Evolutionary conservation across 495 filamentous ascomycete species (phyloP).

Genomic region (Lophiostoma macrostomum): DNA sequence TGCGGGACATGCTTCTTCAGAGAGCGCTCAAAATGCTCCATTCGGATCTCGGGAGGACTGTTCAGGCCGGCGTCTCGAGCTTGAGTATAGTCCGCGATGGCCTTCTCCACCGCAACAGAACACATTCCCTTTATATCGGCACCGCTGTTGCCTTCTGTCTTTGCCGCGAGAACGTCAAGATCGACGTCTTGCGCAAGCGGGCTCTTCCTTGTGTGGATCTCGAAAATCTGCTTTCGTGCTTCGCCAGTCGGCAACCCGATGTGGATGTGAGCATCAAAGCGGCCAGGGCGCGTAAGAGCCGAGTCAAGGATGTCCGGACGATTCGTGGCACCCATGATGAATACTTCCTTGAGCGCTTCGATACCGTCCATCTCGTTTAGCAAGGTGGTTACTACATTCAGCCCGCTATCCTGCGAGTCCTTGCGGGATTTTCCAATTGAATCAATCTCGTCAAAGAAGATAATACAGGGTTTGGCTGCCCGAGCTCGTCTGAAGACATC

Average conservation of each 20-base stretch:
- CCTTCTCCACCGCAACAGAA: slow-evolving; percentile 18
- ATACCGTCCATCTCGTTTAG: slow-evolving; percentile 98
- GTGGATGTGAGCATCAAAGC: slow-evolving; percentile 87
- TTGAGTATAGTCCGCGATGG: slow-evolving; percentile 18
- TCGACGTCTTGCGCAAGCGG: slow-evolving; percentile 64
- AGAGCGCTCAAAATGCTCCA: slow-evolving; percentile 29
- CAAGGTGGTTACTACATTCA: slow-evolving; percentile 87
- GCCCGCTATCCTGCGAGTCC: slow-evolving; percentile 46
- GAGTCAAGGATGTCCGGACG: slow-evolving; percentile 82
- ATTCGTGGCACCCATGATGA: slow-evolving; percentile 94
- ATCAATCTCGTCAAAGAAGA: slow-evolving; percentile 99
- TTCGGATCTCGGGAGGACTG: slow-evolving; percentile 17
- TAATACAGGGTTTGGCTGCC: slow-evolving; percentile 83
- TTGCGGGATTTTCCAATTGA: slow-evolving; percentile 76
- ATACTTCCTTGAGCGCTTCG: slow-evolving; percentile 74
- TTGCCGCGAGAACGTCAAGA: slow-evolving; percentile 60
- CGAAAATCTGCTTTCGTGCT: slow-evolving; percentile 74
- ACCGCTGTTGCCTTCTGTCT: slow-evolving; percentile 79
- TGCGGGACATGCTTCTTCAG: slow-evolving; percentile 27
- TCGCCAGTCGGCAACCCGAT: slow-evolving; percentile 77
- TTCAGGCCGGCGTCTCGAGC: neutral
- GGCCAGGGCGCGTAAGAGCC: slow-evolving; percentile 81
- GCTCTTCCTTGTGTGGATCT: slow-evolving; percentile 60
- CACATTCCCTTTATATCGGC: slow-evolving; percentile 87
- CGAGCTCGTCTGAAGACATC: slow-evolving; percentile 86